A percentile compares a stretch with the other conserved stretches of the same genome.
These are phyloP conservation scores for Aspergillus chevalieri DNA, from an alignment of 2,329 filamentous ascomycete species.

Conservation along the genomic window DNA sequence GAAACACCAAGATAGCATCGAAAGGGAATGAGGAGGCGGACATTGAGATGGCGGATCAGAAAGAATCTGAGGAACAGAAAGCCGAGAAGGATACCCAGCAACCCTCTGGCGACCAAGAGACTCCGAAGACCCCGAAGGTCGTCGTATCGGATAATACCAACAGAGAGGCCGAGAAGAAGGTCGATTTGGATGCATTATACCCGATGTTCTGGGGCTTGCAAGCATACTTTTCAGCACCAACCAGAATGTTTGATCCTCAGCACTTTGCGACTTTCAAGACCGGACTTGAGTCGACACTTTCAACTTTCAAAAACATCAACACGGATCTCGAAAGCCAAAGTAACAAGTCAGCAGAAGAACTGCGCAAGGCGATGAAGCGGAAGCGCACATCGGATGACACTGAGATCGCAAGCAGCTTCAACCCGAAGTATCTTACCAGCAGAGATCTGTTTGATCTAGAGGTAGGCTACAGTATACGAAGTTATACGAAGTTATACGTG, in stretches of 20 bases:
- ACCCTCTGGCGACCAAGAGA: conserved; percentile 11
- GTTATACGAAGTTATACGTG: conserved; percentile 3
- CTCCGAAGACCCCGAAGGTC: conserved; percentile 19
- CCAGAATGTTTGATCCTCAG: conserved; percentile 65
- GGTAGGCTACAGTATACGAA: conserved; percentile 43
- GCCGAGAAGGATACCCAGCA: conserved; percentile 18
- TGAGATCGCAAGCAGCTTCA: conserved; percentile 69
- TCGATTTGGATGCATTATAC: conserved; percentile 71
- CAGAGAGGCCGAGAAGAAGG: conserved; percentile 31
- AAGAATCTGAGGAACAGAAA: conserved; percentile 27
- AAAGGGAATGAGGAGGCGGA: conserved; percentile 56
- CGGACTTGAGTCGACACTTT: conserved; percentile 57
- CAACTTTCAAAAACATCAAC: conserved; percentile 68
- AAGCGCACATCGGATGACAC: conserved; percentile 59
- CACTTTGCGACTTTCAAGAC: conserved; percentile 62
- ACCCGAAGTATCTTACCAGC: conserved; percentile 98
- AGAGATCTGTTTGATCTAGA: conserved; percentile 93
- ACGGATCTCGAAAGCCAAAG: conserved; percentile 63
- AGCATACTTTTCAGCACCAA: conserved; percentile 84
- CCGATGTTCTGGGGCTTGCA: conserved; percentile 92
- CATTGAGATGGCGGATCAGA: conserved; percentile 50
- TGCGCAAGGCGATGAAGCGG: conserved; percentile 61
- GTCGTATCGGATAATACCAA: conserved; percentile 17
- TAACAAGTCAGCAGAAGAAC: conserved; percentile 56
- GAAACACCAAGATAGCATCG: conserved; percentile 36